These are phyloP conservation scores for Phytopythium boreale DNA, from an alignment of 352 stramenopile species.

Conservation along the genomic window DNA sequence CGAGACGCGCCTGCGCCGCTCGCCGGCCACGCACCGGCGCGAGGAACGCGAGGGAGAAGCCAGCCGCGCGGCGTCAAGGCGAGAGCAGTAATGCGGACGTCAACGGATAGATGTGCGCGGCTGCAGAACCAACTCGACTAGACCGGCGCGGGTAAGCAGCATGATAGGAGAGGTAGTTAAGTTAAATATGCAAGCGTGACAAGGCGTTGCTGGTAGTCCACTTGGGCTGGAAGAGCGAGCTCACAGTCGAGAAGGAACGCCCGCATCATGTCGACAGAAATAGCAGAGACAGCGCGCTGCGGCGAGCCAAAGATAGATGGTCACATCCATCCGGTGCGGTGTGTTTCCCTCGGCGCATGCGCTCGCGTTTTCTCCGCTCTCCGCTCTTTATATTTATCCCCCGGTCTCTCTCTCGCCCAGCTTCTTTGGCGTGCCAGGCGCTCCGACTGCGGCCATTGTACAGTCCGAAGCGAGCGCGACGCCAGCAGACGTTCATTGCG, in stretches of 20 bases:
- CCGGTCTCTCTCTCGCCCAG: background rate
- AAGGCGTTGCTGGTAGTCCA: background rate
- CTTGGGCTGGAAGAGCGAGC: background rate
- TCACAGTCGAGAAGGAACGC: background rate
- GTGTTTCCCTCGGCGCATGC: too few species aligned
- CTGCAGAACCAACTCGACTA: too few species aligned
- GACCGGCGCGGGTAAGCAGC: background rate
- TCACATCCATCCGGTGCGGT: too few species aligned
- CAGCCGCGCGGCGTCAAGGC: too few species aligned
- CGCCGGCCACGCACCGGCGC: background rate
- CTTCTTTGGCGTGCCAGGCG: too few species aligned
- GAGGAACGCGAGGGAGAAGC: background rate
- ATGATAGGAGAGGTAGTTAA: background rate
- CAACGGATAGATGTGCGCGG: background rate
- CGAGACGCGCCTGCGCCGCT: background rate
- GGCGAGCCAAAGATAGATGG: background rate
- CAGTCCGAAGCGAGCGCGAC: too few species aligned
- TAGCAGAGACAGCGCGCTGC: background rate
- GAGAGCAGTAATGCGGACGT: background rate
- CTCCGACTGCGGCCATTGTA: background rate
- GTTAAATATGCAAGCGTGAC: background rate
- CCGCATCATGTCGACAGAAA: background rate
- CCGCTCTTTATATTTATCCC: background rate
- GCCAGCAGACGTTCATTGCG: background rate
- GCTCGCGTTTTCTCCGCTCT: background rate